Evolutionary conservation across 306 rosid species (phyloP).

Genomic region (Alnus glutinosa): DNA sequence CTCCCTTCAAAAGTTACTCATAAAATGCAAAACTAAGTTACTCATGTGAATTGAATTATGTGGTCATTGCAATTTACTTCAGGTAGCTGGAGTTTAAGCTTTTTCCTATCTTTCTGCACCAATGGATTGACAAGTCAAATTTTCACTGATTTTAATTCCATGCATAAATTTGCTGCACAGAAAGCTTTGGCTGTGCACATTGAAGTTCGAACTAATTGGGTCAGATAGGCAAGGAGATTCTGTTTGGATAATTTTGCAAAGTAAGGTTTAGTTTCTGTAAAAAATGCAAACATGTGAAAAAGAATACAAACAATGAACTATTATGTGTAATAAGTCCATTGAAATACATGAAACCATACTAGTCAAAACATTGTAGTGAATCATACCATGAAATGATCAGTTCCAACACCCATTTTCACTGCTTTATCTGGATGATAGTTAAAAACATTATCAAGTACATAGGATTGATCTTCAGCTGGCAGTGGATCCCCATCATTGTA

Average conservation of each 20-base stretch:
- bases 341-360: not conserved
- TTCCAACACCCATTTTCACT: constrained; percentile 79
- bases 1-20: not conserved
- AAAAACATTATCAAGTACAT: constrained; percentile 67
- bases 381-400: constrained; percentile 78
- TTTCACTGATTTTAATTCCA: not conserved
- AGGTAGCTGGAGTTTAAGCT: not conserved
- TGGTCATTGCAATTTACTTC: not conserved
- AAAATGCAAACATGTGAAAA: not conserved
- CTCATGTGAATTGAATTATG: not conserved
- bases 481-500: constrained; percentile 88
- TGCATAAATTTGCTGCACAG: not conserved
- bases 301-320: not conserved
- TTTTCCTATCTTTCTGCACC: not conserved
- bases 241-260: not conserved
- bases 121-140: not conserved
- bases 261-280: not conserved
- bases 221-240: not conserved
- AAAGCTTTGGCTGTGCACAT: not conserved
- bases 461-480: constrained; percentile 65
- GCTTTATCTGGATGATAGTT: constrained; percentile 85
- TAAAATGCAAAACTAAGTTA: not conserved
- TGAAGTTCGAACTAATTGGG: not conserved
- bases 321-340: not conserved
- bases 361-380: constrained; percentile 16